Base-by-base conservation (phyloP, 371 early-diverging fungal genomes). In the Vittaforma corneae region DNA sequence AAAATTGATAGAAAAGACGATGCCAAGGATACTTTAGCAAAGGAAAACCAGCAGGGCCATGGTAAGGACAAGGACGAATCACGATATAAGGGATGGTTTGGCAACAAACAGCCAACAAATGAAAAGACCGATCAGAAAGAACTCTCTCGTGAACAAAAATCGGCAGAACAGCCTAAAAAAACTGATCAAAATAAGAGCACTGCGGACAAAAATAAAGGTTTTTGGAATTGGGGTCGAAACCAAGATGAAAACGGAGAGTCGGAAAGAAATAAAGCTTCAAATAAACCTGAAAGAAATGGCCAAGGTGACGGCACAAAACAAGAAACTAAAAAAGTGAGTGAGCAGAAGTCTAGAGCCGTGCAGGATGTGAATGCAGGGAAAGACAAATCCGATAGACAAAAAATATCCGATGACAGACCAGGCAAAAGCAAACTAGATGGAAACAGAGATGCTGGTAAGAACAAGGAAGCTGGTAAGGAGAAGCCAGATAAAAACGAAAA, bases 361-460 rank as follows among this genome's bases (percentile, higher is more conserved):
- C 9, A 6, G 11, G 26, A 50, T 18, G 18, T 6, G 18, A 11
- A 9, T 9, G 46, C 30, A 53, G 24, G 18, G 45, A 55, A 55
- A 20, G 11, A 26, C 9, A 9, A 55, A 18, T 6, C 56, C 11
- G 47, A 58, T 30, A 58, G 33, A 40, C 35, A 45, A 5, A 32
- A 35, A 24, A 20, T 20, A 47, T n/a, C 52, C 6, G 29, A 53
- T 18, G 48, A 40, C 11, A 9, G 18, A 28, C 3, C 4, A 35
- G 35, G 51, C 1, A 32, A 60, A 62, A 18, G 32, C 16, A 54
- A 55, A 38, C n/a, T 9, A 54, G 5, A 62, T 42, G 16, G 24
- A 38, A 11, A 64, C 14, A 45, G 16, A 18, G 29, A 45, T 2
- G 30, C 52, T 1, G 16, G 3, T 18, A 28, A 11, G 44, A 61